Base-by-base conservation (phyloP, 1,284 basidiomycete genomes). In the Ustilago bromivora region DNA sequence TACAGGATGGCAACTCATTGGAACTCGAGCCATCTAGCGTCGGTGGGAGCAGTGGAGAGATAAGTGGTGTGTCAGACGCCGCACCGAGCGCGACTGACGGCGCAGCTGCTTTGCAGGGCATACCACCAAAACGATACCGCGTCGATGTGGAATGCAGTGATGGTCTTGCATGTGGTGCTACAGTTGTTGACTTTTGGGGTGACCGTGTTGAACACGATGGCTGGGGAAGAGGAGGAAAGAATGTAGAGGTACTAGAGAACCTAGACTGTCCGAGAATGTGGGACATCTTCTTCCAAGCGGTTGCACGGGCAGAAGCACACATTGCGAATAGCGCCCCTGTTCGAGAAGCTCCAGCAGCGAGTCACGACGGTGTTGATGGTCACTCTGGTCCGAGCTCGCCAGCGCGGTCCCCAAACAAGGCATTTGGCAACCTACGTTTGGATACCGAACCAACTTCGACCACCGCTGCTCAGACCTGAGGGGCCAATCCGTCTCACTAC, bases 171-270 rank as follows among this genome's bases (percentile, higher is more conserved):
- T 67, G 70, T 32, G 82, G 81, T 38, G 78, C 81, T 10, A 84
- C 81, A 1, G 78, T 84, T 7, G 81, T 84, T 34, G 82, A 82
- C 66, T 82, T 82, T 41, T 79, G 71, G 73, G 66, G 67, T 19
- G 71, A 76, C 51, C 59, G 67, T 17, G 68, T 71, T 4, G 66
- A 76, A 40, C 66, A 79, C 28, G 63, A 79, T 5, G 75, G 75
- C 13, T 84, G 82, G 82, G 67, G 73, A 4, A 65, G 61, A 17
- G 81, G 81, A 9, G 82, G 81, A 4, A 57, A 62, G 17, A 83
- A 84, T 31, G 81, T 80, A 5, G 65, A 76, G 31, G 82, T 84
- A 56, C 72, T 82, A 7, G 81, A 82, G 51, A 68, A 77, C 23
- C 70, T 84, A 32, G 79, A 81, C 47, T 66, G 61, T n/a, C 64